Evolutionary conservation across 768 basidiomycete species (phyloP).

Genomic region (Auricularia sp.): DNA sequence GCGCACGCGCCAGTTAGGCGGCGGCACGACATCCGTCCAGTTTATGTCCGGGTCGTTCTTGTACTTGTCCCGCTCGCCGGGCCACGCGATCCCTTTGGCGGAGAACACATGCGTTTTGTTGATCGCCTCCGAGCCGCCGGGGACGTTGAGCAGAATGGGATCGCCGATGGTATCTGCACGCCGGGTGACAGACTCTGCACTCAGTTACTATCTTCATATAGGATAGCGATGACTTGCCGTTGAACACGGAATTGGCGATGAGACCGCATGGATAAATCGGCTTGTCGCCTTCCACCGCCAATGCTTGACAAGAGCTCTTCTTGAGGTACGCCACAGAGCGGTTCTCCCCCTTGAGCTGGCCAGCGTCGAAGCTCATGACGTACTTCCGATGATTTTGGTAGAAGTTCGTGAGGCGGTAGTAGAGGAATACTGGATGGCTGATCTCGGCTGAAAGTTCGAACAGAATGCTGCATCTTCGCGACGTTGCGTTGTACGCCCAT

Average conservation of each 20-base stretch:
- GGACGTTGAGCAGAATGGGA: slow-evolving; percentile 44
- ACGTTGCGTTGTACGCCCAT: slow-evolving; percentile 65
- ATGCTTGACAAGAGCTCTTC: slow-evolving; percentile 78
- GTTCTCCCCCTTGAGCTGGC: slow-evolving; percentile 72
- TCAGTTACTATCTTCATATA: too few relatives aligned
- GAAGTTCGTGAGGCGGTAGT: slow-evolving; percentile 95
- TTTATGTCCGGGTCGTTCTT: slow-evolving; percentile 50
- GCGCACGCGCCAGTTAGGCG: slow-evolving; percentile 78
- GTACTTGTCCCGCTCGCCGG: slow-evolving; percentile 89
- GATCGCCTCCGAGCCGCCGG: slow-evolving; percentile 29
- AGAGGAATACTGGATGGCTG: slow-evolving; percentile 67
- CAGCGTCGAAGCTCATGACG: slow-evolving; percentile 78
- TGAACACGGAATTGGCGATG: slow-evolving; percentile 95
- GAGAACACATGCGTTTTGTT: slow-evolving; percentile 62
- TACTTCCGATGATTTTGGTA: slow-evolving; percentile 98
- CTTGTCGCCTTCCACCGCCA: slow-evolving; percentile 42
- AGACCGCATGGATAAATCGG: slow-evolving; percentile 90
- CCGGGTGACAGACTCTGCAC: neutral
- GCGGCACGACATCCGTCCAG: slow-evolving; percentile 67
- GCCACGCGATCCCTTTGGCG: slow-evolving; percentile 84
- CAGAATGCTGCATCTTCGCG: slow-evolving; percentile 61
- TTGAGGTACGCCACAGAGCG: slow-evolving; percentile 42
- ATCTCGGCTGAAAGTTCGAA: slow-evolving; percentile 80
- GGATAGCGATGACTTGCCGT: slow-evolving; percentile 21
- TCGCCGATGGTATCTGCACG: slow-evolving; percentile 59